These are phyloP conservation scores for Coix lacrymajobi DNA, from an alignment of 176 grass and related monocot species.

Conservation along the genomic window DNA sequence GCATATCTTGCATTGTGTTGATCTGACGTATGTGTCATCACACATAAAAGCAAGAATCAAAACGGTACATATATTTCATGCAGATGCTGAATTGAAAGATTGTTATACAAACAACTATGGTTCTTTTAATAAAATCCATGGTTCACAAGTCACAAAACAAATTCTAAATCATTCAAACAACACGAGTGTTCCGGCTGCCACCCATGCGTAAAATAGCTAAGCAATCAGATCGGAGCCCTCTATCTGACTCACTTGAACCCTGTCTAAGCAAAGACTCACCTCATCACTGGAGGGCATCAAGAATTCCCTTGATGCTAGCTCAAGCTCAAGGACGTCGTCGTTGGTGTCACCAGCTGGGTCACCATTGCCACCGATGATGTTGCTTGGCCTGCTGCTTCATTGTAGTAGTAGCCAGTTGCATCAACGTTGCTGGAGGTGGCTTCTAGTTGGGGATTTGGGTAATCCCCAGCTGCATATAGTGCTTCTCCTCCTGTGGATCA, in stretches of 20 bases:
- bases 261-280: constrained; percentile 1
- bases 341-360: not conserved
- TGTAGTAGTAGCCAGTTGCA: not conserved
- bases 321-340: not conserved
- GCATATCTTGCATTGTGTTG: too few species aligned
- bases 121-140: too few species aligned
- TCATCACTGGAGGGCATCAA: not conserved
- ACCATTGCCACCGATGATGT: not conserved
- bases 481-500: not conserved
- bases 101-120: too few species aligned
- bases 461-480: too few species aligned
- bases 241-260: not conserved
- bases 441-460: too few species aligned
- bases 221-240: not conserved
- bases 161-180: too few species aligned
- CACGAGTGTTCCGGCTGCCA: too few species aligned
- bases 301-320: constrained; percentile 35
- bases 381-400: not conserved
- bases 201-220: not conserved
- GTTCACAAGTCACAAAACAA: too few species aligned
- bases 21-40: too few species aligned
- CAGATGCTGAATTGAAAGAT: too few species aligned
- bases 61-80: too few species aligned
- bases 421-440: not conserved
- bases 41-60: too few species aligned